Conservation (phyloP, 176 grass and related monocot species). For the Rhynchospora tenuis region DNA sequence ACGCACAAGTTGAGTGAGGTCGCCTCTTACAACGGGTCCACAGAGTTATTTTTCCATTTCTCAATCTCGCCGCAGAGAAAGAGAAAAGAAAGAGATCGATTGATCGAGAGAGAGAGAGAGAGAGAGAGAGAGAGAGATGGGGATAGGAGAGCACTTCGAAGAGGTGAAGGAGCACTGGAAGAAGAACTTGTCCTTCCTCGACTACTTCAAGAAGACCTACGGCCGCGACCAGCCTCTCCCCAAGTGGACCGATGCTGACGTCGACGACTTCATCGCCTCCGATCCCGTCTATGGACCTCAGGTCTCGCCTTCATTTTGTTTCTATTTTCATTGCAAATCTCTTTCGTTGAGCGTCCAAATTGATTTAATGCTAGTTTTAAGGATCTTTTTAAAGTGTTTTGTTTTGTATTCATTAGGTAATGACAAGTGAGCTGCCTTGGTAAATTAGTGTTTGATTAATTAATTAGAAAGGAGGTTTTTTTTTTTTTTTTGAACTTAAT, state of each 20-base stretch:
- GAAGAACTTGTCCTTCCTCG: constrained; percentile 78
- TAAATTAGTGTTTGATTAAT: not conserved
- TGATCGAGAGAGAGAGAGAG: not conserved
- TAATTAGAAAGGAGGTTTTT: not conserved
- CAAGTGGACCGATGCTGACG: constrained; percentile 83
- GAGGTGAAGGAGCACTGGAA: constrained; percentile 93
- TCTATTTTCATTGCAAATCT: not conserved
- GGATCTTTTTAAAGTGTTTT: not conserved
- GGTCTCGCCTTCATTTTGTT: constrained; percentile 19
- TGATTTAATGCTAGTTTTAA: not conserved
- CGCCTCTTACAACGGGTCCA: not conserved
- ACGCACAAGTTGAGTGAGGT: not conserved
- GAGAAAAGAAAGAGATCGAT: not conserved
- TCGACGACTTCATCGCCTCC: constrained; percentile 78
- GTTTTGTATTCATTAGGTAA: not conserved
- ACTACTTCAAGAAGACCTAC: constrained; percentile 98
- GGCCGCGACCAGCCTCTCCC: constrained; percentile 66
- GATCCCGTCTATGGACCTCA: constrained; percentile 87
- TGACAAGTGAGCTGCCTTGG: not conserved
- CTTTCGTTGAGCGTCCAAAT: not conserved
- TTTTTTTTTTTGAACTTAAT: no score
- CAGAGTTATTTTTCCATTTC: not conserved
- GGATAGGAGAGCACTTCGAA: constrained; percentile 64
- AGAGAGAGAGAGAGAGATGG: constrained; percentile 26
- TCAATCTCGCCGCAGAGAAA: not conserved